Evolutionary conservation across 148 eudicot genomes (phyloP).

Genomic region (Amaranthus palmeri): DNA sequence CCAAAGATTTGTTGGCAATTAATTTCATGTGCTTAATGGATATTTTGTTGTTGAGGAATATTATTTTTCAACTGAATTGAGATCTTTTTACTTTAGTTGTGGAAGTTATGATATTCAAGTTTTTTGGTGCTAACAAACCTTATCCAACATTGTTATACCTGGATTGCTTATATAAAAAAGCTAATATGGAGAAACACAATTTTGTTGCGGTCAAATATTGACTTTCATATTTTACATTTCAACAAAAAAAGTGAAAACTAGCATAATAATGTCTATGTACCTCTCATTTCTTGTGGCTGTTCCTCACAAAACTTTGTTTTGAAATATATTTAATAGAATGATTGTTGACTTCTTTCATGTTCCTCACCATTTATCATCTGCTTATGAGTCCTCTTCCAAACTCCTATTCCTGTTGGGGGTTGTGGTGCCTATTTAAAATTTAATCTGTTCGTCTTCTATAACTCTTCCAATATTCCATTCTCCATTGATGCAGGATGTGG

Average conservation of each 20-base stretch:
- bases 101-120: too few species aligned
- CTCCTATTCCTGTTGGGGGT: neutral
- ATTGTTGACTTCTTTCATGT: neutral
- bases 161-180: neutral
- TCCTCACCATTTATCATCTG: neutral
- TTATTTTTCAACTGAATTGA: neutral
- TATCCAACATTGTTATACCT: neutral
- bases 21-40: too few species aligned
- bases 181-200: neutral
- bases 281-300: too few species aligned
- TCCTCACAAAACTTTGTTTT: neutral
- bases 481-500: constrained; percentile 62
- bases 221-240: too few species aligned
- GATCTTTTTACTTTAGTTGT: neutral
- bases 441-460: neutral
- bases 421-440: neutral
- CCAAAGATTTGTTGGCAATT: too few species aligned
- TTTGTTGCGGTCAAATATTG: too few species aligned
- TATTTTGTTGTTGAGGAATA: neutral
- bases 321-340: neutral
- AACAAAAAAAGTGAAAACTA: too few species aligned
- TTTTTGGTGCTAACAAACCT: neutral
- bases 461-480: neutral
- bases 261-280: too few species aligned
- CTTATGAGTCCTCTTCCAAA: neutral